Base-by-base conservation (phyloP, 75 land plant genomes). In the Azolla pinnata region DNA sequence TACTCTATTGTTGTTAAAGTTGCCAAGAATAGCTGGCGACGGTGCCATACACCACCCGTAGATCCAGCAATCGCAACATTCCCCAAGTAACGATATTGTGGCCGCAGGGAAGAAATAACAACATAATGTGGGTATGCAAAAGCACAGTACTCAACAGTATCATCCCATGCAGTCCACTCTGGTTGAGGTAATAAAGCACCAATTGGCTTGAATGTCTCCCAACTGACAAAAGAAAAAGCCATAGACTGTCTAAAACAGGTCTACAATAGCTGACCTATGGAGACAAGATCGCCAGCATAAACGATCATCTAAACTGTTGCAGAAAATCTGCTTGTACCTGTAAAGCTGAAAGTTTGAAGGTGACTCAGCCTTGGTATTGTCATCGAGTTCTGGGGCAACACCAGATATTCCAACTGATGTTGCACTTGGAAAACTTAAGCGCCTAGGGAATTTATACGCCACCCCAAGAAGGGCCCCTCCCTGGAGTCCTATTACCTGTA, bases 111-210 rank as follows among this genome's bases (percentile, higher is more conserved):
- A 32, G 99, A 80, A 62, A 95, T 84, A 52, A 95, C 97, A 58
- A 95, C 77, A 65, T 90, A 82, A 40, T 81, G 80, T 25, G 79
- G 86, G 61, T 95, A 95, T 18, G 84, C 92, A 74, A 95, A 87
- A 24, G 99, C 99, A 80, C 99, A 95, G 65, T 95, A 90, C 61
- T 95, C 99, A 45, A 90, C 99, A 49, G 97, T 90, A 60, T 90
- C 92, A 64, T 95, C 99, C 99, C 99, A 95, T 60, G 92, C 91
- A 71, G 97, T 79, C 99, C 99, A 95, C 32, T 95, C 97, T 45
- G 99, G 99, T 63, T 95, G 97, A 38, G 99, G 83, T 24, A 95
- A 76, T 56, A 95, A 83, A 24, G 88, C 86, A 38, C 99, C 85
- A 18, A 95, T 83, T 50, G 99, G 82, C 58, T 86, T 82, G 70